A percentile compares a stretch with the other conserved stretches of the same genome.
phyloP scores from a whole-genome alignment of 331 rosid genomes.

The Rhamnella rubrinervis region DNA sequence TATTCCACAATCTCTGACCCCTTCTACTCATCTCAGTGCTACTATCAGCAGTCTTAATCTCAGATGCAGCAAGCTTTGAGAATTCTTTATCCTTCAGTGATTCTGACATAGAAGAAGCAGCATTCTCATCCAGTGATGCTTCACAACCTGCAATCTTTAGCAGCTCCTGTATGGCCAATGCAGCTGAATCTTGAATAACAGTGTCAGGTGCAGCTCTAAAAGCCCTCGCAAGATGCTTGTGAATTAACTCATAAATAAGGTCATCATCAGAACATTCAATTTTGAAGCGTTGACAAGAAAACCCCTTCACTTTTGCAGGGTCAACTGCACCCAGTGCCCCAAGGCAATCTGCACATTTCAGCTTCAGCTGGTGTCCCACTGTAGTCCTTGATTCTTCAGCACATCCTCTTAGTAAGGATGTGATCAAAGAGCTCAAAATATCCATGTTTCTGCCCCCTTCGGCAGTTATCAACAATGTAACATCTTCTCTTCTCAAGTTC shows the following conservation, averaged over 20 bases:
- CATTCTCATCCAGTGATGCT: slow-evolving; percentile 83
- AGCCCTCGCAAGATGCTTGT: slow-evolving; percentile 91
- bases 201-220: slow-evolving; percentile 97
- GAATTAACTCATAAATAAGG: slow-evolving; percentile 88
- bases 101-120: slow-evolving; percentile 47
- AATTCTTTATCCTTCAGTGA: slow-evolving; percentile 36
- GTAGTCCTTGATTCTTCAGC: slow-evolving; percentile 84
- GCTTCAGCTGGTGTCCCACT: slow-evolving; percentile 86
- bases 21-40: slow-evolving; percentile 55
- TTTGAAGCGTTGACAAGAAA: slow-evolving; percentile 79
- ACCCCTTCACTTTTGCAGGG: slow-evolving; percentile 88
- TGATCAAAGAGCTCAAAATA: slow-evolving; percentile 77
- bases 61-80: slow-evolving; percentile 31
- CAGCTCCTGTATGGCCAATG: slow-evolving; percentile 96
- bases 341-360: slow-evolving; percentile 96
- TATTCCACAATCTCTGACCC: slow-evolving; percentile 92
- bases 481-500: slow-evolving; percentile 72
- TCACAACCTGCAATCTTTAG: slow-evolving; percentile 95
- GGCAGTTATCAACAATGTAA: slow-evolving; percentile 67
- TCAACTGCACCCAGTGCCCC: slow-evolving; percentile 98
- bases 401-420: slow-evolving; percentile 81
- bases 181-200: slow-evolving; percentile 93
- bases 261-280: slow-evolving; percentile 97
- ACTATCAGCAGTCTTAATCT: slow-evolving; percentile 34
- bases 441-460: slow-evolving; percentile 85